phyloP scores from a whole-genome alignment of 371 early-diverging fungal genomes.

The Mortierella sp. region DNA sequence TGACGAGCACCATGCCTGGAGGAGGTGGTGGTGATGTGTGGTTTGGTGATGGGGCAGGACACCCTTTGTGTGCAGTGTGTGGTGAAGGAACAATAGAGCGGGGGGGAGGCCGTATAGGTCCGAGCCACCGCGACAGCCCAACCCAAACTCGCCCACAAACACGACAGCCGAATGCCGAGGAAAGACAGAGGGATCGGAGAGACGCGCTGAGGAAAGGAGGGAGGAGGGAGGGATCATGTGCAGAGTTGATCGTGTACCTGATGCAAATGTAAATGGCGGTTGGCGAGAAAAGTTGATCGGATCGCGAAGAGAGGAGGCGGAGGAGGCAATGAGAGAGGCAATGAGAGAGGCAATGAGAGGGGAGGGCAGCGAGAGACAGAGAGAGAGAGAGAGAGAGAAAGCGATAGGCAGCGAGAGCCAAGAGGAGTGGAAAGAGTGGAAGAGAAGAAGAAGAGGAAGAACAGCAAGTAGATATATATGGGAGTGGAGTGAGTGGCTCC shows the following conservation, averaged over 20 bases:
- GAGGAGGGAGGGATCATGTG: conserved; percentile 2
- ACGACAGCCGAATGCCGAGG: too few relatives aligned
- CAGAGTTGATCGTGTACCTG: not conserved
- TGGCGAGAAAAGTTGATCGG: too few relatives aligned
- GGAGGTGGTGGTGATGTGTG: too few relatives aligned
- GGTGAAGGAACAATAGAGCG: too few relatives aligned
- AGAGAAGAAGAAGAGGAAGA: not conserved
- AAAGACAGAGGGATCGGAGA: not conserved
- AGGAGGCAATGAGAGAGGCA: not conserved
- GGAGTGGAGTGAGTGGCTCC: too few relatives aligned
- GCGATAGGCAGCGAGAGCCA: not conserved
- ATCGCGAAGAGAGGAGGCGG: not conserved
- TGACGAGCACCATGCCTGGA: too few relatives aligned
- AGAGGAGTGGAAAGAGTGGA: not conserved
- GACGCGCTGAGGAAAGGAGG: conserved; percentile 3
- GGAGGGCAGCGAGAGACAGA: conserved; percentile 1
- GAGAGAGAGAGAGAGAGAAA: not conserved
- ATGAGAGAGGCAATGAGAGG: not conserved
- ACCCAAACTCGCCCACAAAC: too few relatives aligned
- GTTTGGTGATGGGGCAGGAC: too few relatives aligned
- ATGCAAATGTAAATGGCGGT: not conserved
- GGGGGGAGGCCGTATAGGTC: too few relatives aligned
- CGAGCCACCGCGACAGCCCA: too few relatives aligned
- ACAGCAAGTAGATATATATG: too few relatives aligned
- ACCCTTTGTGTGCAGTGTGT: too few relatives aligned